Evolutionary conservation across 768 basidiomycete genomes (phyloP), one percentile per base, ranked within the genome.

Genomic region (Russula sp.): DNA sequence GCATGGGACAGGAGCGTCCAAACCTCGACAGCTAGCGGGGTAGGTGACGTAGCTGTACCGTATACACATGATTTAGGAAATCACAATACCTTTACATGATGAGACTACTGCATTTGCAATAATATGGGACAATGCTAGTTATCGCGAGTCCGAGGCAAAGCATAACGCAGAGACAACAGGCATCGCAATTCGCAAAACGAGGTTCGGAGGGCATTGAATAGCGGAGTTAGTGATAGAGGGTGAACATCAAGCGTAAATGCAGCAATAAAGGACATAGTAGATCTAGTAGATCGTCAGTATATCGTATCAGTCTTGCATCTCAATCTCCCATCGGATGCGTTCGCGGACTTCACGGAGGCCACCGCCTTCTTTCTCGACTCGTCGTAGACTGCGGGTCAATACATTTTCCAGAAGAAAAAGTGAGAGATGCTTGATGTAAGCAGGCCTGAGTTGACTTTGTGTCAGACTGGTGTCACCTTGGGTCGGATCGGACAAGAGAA

Each of bases 321-420:
- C 90, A 69, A 92, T 76, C 76, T 92, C 91, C 67, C 81, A 78
- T 69, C 89, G 81, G 71, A 93, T 89, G 70, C 90, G 86, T 75
- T 93, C 91, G 62, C 90, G 78, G 36, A 92, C 90, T 72, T 89
- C 83, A 44, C 91, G 80, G 69, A 93, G 77, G 0, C 90, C 89
- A 38, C 90, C 88, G 6, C 77, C 81, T 70, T 91, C 89, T 30
- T 79, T 80, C 71, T 84, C 88, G 40, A 93, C 85, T 64, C 83
- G 77, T 61, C 82, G 83, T 8, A 91, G 91, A 73, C 90, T 92
- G 53, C 90, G 79, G 30, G 79, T 84, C 18, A 85, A 73, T 22
- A 91, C 69, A 72, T 85, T 84, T 63, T 81, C 75, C 24, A 81
- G n/a, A n/a, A n/a, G n/a, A n/a, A n/a, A n/a, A n/a, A n/a, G n/a